Evolutionary conservation across 139 green algal genomes (phyloP).

Genomic region (Bryopsis sp.): DNA sequence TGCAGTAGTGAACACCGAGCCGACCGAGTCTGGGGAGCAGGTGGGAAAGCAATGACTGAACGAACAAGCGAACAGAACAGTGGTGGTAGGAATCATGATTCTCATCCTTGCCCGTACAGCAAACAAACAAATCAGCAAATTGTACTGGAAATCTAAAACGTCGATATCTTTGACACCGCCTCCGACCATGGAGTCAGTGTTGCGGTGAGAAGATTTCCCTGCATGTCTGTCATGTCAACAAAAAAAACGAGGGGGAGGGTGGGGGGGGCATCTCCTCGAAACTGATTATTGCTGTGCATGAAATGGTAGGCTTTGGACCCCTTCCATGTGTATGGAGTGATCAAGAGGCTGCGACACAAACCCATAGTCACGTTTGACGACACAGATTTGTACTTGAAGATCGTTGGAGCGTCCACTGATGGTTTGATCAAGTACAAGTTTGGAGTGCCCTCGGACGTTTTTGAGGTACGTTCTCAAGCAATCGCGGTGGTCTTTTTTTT

Average conservation of each 20-base stretch:
- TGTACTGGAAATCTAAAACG: too few relatives aligned
- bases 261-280: too few relatives aligned
- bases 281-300: too few relatives aligned
- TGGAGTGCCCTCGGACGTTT: conserved; percentile 5
- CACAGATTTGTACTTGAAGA: conserved; percentile 44
- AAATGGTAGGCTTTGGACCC: conserved; percentile 31
- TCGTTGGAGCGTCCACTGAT: conserved; percentile 38
- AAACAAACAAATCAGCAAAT: too few relatives aligned
- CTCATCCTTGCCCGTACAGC: too few relatives aligned
- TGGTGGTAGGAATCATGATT: too few relatives aligned
- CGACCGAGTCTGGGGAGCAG: conserved; percentile 46
- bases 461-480: conserved; percentile 18
- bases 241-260: too few relatives aligned
- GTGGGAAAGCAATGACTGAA: conserved; percentile 24
- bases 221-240: too few relatives aligned
- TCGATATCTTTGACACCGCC: background rate
- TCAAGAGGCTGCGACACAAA: conserved; percentile 68
- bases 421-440: conserved; percentile 39
- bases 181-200: too few relatives aligned
- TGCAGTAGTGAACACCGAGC: conserved; percentile 39
- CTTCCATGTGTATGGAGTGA: conserved; percentile 56
- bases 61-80: too few relatives aligned
- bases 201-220: too few relatives aligned
- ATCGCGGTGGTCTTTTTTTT: too few relatives aligned
- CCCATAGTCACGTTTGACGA: conserved; percentile 39